phyloP scores from a whole-genome alignment of 2,329 filamentous ascomycete species.

The Paraphoma sp. region DNA sequence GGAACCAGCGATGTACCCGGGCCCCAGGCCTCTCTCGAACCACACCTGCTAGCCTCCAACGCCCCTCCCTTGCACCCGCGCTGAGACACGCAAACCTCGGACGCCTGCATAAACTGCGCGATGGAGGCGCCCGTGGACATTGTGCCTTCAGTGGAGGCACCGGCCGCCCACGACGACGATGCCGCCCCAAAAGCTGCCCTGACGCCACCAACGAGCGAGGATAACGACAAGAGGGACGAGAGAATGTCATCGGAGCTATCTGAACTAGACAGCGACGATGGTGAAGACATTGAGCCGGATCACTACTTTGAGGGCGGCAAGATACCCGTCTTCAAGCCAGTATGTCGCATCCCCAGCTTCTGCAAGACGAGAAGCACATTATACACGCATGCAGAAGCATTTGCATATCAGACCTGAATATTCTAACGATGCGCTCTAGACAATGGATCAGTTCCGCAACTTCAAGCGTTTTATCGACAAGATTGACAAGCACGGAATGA shows the following conservation, averaged over 20 bases:
- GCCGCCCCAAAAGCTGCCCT: slow-evolving; percentile 48
- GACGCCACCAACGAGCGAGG: slow-evolving; percentile 61
- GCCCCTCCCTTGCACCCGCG: slow-evolving; percentile 20
- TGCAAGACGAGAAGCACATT: not conserved
- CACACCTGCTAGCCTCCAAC: slow-evolving; percentile 30
- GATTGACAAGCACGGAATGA: slow-evolving; percentile 95
- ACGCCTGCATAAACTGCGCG: slow-evolving; percentile 3
- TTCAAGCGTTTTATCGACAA: slow-evolving; percentile 92
- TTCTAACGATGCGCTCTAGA: slow-evolving; percentile 53
- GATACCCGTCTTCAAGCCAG: slow-evolving; percentile 91
- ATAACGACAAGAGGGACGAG: slow-evolving; percentile 55
- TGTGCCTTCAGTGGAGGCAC: slow-evolving; percentile 43
- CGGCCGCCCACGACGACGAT: slow-evolving; percentile 32
- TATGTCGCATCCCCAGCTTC: slow-evolving; percentile 50
- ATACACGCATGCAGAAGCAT: no score
- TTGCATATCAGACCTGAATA: not conserved
- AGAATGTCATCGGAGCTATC: slow-evolving; percentile 56
- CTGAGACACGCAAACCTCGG: slow-evolving; percentile 19
- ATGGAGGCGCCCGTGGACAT: slow-evolving; percentile 42
- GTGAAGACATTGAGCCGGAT: slow-evolving; percentile 79
- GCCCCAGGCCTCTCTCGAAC: slow-evolving; percentile 33
- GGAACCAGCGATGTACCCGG: slow-evolving; percentile 33
- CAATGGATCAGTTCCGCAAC: slow-evolving; percentile 92
- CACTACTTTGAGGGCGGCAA: slow-evolving; percentile 84
- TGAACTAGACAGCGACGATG: slow-evolving; percentile 55